phyloP scores from a whole-genome alignment of 257 asterid genomes.

The Gardenia jasminoides region DNA sequence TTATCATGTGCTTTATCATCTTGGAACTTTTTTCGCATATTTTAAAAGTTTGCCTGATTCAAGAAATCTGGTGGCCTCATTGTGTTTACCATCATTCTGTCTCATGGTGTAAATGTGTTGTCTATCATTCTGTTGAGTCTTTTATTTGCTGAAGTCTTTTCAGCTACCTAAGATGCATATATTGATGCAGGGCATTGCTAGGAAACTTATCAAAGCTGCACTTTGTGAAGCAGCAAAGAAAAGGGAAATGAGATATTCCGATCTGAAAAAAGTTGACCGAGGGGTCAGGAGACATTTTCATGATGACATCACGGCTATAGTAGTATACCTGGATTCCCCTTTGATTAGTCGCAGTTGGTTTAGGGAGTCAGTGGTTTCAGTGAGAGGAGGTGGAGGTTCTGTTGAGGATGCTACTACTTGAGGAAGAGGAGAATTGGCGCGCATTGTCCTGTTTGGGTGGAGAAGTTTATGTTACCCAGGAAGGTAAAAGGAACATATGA shows the following conservation, averaged over 20 bases:
- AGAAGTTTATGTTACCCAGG: neutral
- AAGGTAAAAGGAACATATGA: neutral
- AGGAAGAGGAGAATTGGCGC: neutral
- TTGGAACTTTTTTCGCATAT: neutral
- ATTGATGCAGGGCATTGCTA: conserved; percentile 30
- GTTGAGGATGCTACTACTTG: neutral
- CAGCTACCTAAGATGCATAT: neutral
- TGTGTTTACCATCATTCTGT: neutral
- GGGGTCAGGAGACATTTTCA: conserved; percentile 37
- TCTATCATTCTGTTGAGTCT: neutral
- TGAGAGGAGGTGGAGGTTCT: conserved; percentile 19
- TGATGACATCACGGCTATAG: conserved; percentile 35
- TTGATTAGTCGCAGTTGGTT: conserved; percentile 17
- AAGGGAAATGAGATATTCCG: conserved; percentile 36
- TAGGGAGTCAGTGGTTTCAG: conserved; percentile 17
- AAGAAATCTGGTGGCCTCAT: neutral
- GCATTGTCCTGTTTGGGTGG: neutral
- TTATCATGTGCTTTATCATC: neutral
- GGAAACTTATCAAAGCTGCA: conserved; percentile 31
- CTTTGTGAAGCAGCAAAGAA: conserved; percentile 34
- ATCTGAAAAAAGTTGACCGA: conserved; percentile 28
- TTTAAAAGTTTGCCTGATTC: neutral
- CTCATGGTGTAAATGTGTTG: too few species aligned
- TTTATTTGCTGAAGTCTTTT: neutral
- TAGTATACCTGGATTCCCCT: conserved; percentile 25